phyloP scores from a whole-genome alignment of 768 basidiomycete genomes.

The Chlorophyllum brunneum region DNA sequence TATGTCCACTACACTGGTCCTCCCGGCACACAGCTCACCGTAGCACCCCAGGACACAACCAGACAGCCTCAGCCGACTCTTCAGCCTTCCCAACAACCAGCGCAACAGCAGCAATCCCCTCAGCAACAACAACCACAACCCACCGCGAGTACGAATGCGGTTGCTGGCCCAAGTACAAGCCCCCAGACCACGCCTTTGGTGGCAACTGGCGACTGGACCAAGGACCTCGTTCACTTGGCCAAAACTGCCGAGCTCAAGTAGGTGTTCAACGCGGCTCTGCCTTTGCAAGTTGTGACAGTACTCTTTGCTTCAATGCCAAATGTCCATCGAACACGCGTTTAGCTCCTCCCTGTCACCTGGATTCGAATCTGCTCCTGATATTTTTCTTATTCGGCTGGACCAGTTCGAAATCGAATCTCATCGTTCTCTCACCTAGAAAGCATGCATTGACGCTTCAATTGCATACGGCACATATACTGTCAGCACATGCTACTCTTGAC shows the following conservation, averaged over 20 bases:
- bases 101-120: slow-evolving; percentile 13
- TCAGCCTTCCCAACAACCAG: slow-evolving; percentile 20
- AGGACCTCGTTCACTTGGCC: slow-evolving; percentile 79
- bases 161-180: slow-evolving; percentile 13
- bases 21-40: slow-evolving; percentile 21
- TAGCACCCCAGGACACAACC: slow-evolving; percentile 20
- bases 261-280: slow-evolving; percentile 25
- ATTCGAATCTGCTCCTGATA: background rate
- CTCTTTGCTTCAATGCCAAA: too few species aligned
- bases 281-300: background rate
- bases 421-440: slow-evolving; percentile 45
- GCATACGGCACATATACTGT: slow-evolving; percentile 84
- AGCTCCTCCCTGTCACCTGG: too few species aligned
- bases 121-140: slow-evolving; percentile 18
- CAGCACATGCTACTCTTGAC: slow-evolving; percentile 76
- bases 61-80: slow-evolving; percentile 27
- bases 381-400: background rate
- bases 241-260: slow-evolving; percentile 89
- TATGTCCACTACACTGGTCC: slow-evolving; percentile 36
- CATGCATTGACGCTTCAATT: slow-evolving; percentile 81
- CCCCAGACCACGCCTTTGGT: slow-evolving; percentile 43
- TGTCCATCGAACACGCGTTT: too few species aligned
- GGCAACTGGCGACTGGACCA: slow-evolving; percentile 84
- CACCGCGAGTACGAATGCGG: slow-evolving; percentile 24
- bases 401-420: background rate